Base-by-base conservation (phyloP, 1,284 basidiomycete species). In the Ustilago bromivora region DNA sequence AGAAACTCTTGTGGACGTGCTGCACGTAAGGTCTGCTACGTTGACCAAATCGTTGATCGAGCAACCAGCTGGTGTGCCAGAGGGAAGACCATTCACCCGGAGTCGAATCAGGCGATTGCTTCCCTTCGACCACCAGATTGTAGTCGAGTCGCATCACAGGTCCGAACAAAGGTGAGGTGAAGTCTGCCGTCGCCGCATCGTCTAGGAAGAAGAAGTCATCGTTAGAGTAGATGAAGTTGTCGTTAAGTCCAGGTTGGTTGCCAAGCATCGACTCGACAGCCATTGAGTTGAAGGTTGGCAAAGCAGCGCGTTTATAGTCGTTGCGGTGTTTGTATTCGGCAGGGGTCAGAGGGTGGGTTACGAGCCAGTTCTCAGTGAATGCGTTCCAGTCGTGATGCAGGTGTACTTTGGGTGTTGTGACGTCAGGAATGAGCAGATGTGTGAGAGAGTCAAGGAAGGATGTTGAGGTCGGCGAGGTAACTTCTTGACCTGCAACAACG, bases 211-310 rank as follows among this genome's bases (percentile, higher is more conserved):
- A 83, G 32, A 80, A 76, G 56, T 83, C 81, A 51, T 82, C 81
- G 53, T 83, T 83, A 40, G 68, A 61, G 32, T 70, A 76, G 49
- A 82, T 2, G 43, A 78, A 73, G n/a, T 38, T 68, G 11, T 82
- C 81, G 11, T 56, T 51, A 10, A 79, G 66, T 3, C 65, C 73
- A 17, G 70, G 61, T 49, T 74, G 56, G 36, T 72, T 60, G 35
- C 70, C 80, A 9, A 83, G 59, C 74, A 78, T 76, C 15, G 71
- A 23, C 54, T 83, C 81, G 40, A 78, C 54, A 7, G 76, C 75
- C 69, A 81, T 81, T 47, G 69, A 76, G 57, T 81, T 83, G 76
- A 81, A 83, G 0, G 75, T 83, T 1, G 79, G 81, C 66, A 83
- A 47, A 19, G 70, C 71, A 12, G 64, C 56, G n/a, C 59, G 69